phyloP scores from a whole-genome alignment of 192 early-diverging fungal genomes.

The Kickxella alabastrina region DNA sequence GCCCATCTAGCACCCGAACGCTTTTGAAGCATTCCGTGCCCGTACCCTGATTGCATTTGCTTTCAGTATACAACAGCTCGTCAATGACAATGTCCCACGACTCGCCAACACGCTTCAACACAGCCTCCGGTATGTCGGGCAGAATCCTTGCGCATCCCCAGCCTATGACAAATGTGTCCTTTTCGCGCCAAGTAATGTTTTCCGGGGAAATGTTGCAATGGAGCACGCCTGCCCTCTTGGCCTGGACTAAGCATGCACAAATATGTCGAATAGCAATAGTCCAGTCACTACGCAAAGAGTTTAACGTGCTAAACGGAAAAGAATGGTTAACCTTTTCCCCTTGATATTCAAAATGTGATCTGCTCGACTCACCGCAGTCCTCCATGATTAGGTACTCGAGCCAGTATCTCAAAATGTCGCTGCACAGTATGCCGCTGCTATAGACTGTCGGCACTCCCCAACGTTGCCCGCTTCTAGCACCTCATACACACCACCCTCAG shows the following conservation, averaged over 20 bases:
- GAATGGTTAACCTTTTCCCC: neutral
- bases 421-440: neutral
- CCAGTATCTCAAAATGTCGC: neutral
- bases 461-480: neutral
- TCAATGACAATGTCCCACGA: neutral
- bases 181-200: neutral
- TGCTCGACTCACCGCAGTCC: constrained; percentile 3
- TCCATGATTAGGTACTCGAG: constrained; percentile 8
- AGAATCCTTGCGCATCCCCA: neutral
- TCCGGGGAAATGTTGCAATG: neutral
- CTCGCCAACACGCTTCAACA: neutral
- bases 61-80: neutral
- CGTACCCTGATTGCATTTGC: no score
- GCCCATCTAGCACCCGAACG: no score
- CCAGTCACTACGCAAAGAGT: neutral
- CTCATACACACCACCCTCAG: constrained; percentile 8
- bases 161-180: no score
- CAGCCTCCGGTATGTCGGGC: neutral
- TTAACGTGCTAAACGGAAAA: neutral
- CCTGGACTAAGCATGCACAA: neutral
- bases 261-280: neutral
- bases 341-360: neutral
- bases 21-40: no score
- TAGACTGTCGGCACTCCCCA: neutral
- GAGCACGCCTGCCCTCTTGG: no score